Conservation (phyloP, 2,329 filamentous ascomycete genomes). For the Venturia asperata region DNA sequence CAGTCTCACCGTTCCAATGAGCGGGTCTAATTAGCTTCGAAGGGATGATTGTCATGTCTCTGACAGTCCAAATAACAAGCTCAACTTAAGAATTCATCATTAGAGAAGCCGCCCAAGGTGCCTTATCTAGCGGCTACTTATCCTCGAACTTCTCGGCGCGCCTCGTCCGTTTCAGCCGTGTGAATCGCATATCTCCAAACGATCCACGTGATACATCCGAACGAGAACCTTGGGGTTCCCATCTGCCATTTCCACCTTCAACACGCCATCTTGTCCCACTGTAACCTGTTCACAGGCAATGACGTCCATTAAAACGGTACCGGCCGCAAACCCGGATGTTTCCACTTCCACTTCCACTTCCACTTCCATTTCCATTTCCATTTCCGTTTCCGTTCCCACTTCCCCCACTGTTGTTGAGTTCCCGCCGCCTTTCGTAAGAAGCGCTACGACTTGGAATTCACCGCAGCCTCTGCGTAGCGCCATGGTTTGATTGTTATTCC, state of each 20-base stretch:
- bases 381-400: no score
- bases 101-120: not conserved
- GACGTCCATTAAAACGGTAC: conserved; percentile 27
- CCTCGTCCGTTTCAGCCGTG: not conserved
- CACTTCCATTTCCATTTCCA: no score
- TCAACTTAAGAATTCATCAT: not conserved
- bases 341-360: not conserved
- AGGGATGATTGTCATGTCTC: no score
- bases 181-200: not conserved
- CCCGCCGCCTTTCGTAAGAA: conserved; percentile 33
- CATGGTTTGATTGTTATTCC: conserved; percentile 38
- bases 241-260: conserved; percentile 27
- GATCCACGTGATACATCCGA: conserved; percentile 19
- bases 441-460: conserved; percentile 37
- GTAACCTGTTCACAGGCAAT: conserved; percentile 27
- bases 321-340: conserved; percentile 24
- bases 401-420: conserved; percentile 28
- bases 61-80: no score
- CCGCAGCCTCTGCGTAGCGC: conserved; percentile 41
- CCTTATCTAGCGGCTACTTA: not conserved
- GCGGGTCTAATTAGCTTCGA: no score
- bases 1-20: no score
- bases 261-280: conserved; percentile 25
- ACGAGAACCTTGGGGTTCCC: conserved; percentile 31
- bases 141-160: not conserved